phyloP scores from a whole-genome alignment of 495 filamentous ascomycete genomes.

The Aspergillus funiculosus region DNA sequence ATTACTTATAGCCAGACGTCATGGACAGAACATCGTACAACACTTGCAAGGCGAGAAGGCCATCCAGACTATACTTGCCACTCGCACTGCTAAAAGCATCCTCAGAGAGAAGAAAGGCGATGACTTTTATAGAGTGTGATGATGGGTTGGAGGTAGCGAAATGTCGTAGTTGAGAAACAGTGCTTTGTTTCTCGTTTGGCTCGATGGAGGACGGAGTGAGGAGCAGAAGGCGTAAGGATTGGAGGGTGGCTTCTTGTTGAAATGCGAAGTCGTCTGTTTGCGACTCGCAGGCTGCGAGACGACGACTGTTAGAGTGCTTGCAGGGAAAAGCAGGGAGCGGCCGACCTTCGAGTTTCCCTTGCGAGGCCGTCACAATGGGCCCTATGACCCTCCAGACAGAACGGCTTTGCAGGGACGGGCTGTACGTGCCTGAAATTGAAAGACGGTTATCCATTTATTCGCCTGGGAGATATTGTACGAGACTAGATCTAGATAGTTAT shows the following conservation, averaged over 20 bases:
- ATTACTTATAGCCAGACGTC: too few species aligned
- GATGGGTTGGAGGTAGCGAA: conserved; percentile 33
- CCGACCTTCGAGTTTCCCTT: conserved; percentile 43
- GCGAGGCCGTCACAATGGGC: conserved; percentile 34
- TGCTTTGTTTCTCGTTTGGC: conserved; percentile 20
- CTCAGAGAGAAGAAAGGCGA: conserved; percentile 50
- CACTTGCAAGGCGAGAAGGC: conserved; percentile 28
- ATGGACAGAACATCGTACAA: conserved; percentile 18
- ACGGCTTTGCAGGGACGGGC: conserved; percentile 49
- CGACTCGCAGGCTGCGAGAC: conserved; percentile 7
- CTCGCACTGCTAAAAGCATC: conserved; percentile 15
- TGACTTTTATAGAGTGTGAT: conserved; percentile 34
- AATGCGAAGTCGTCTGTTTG: conserved; percentile 18
- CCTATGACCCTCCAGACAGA: conserved; percentile 45
- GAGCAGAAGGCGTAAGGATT: conserved; percentile 45
- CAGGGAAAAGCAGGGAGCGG: not conserved
- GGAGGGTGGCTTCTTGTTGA: not conserved
- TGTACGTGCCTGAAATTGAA: conserved; percentile 39
- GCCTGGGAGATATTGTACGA: not conserved
- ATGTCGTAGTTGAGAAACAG: conserved; percentile 40
- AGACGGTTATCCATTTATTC: conserved; percentile 9
- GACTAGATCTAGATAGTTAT: not conserved
- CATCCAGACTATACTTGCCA: conserved; percentile 17
- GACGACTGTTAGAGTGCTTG: not conserved
- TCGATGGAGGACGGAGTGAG: conserved; percentile 45